Base-by-base conservation (phyloP, 257 asterid species). In the Nicotiana sylvestris region DNA sequence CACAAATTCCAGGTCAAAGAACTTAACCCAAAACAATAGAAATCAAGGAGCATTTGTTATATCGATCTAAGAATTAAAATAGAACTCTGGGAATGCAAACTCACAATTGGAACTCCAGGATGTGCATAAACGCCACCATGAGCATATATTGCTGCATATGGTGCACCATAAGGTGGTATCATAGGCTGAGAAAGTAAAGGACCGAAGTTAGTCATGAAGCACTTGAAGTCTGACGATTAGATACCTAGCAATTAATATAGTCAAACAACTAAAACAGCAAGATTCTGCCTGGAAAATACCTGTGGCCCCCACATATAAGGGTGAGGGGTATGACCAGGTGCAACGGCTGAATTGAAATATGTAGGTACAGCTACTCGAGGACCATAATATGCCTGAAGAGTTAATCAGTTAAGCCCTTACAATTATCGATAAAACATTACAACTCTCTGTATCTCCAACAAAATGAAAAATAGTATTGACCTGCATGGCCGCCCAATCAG, bases 401-500 rank as follows among this genome's bases (percentile, higher is more conserved):
- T 74, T 84, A 84, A 67, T 46, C 32, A 83, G 60, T 46, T 78
- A 76, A 32, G 65, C 16, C 55, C 79, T 57, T 72, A 49, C 32
- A 64, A 51, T 30, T 62, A 81, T n/a, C 66, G 27, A 77, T 64
- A 43, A 18, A 67, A 79, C 58, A 61, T 49, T 43, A 70, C 30
- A 15, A 66, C 30, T 25, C 43, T 35, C 72, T 69, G 49, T 55
- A 64, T 39, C 25, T 32, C 30, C n/a, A 56, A 17, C 11, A n/a
- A 37, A 21, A 25, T 66, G 43, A 66, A 56, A 55, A 49, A 46
- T 57, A 66, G 49, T 57, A 78, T 39, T 16, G 80, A 96, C 99
- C 98, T 96, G 99, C 94, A 96, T 91, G 8, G 98, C 87, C 27
- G 99, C 93, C 99, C 99, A 96, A 85, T 96, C 98, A 77, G 98